Conservation (phyloP, 441 rosid species). For the Corymbia calophylla region DNA sequence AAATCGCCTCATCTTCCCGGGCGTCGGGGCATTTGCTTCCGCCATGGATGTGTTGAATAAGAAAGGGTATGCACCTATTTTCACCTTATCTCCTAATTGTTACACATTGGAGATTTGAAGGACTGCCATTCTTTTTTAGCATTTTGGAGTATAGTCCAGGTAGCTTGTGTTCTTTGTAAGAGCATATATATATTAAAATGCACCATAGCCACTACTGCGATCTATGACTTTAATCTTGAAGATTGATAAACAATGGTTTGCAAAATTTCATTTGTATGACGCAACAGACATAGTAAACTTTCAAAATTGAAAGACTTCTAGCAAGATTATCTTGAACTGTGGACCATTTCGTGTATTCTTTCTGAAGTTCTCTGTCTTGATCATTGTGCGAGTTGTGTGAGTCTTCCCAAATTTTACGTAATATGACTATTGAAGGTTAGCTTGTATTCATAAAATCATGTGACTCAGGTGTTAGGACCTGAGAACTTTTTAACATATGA, state of each 20-base stretch:
- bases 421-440: neutral
- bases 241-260: neutral
- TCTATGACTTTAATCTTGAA: neutral
- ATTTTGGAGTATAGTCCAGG: neutral
- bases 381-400: neutral
- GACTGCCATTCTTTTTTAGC: neutral
- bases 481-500: neutral
- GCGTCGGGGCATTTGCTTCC: constrained; percentile 91
- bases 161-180: neutral
- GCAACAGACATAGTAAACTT: neutral
- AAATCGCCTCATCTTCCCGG: constrained; percentile 79
- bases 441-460: neutral
- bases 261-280: neutral
- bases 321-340: neutral
- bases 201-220: neutral
- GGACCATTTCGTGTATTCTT: neutral
- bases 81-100: neutral
- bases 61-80: constrained; percentile 46
- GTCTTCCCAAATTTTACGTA: neutral
- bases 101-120: neutral
- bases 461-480: neutral
- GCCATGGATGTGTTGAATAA: constrained; percentile 86
- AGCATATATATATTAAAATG: neutral
- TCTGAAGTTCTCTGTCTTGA: neutral
- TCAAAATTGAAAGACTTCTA: neutral